These are phyloP conservation scores for Plasmodium blacklocki DNA, from an alignment of 169 alveolate genomes.

Conservation along the genomic window DNA sequence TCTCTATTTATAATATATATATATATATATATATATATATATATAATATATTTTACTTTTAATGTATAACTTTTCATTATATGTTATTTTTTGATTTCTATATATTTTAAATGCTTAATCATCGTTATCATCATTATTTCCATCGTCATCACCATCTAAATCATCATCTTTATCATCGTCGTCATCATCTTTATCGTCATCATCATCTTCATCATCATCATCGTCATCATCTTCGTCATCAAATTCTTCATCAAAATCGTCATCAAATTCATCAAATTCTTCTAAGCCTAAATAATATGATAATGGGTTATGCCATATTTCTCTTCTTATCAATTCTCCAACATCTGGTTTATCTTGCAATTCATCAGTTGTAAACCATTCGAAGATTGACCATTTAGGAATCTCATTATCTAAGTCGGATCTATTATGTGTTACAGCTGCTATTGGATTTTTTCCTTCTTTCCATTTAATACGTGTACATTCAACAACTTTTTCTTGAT, in stretches of 20 bases:
- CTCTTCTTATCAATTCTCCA: constrained; percentile 92
- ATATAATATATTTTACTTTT: background rate
- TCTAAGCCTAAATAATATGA: constrained; percentile 87
- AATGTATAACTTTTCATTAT: background rate
- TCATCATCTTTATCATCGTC: constrained; percentile 52
- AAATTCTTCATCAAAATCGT: constrained; percentile 82
- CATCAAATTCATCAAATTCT: constrained; percentile 85
- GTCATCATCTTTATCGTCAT: constrained; percentile 59
- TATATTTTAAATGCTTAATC: constrained; percentile 2
- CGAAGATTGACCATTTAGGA: constrained; percentile 86
- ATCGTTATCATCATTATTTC: constrained; percentile 18
- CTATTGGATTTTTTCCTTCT: constrained; percentile 81
- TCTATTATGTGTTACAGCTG: constrained; percentile 54
- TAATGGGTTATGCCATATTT: constrained; percentile 93
- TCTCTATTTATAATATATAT: background rate
- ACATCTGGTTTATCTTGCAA: constrained; percentile 89
- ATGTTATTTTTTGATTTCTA: background rate
- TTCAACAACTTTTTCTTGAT: constrained; percentile 89
- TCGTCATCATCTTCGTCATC: constrained; percentile 77
- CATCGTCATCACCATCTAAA: constrained; percentile 43
- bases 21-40: no score
- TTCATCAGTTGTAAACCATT: constrained; percentile 88
- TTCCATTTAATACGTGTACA: constrained; percentile 91
- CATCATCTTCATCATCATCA: constrained; percentile 75
- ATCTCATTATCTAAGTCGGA: constrained; percentile 54